Evolutionary conservation across 139 green algal genomes (phyloP).

Genomic region (Pycnococcus provasolii): DNA sequence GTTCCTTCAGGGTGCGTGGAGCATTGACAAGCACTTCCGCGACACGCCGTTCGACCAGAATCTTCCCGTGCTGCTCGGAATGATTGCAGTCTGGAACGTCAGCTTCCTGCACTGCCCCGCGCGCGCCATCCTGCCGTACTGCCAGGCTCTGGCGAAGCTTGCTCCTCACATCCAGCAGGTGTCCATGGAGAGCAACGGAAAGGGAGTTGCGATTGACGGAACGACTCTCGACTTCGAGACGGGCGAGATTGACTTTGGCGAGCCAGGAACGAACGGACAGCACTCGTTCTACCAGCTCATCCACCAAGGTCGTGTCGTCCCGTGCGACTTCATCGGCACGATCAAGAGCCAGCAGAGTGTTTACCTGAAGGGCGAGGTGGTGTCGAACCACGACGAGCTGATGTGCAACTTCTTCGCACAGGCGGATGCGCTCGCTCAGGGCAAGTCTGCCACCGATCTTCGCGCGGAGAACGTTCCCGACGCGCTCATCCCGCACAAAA

Average conservation of each 20-base stretch:
- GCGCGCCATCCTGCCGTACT: conserved; percentile 94
- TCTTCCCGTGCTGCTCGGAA: conserved; percentile 87
- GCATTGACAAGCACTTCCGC: conserved; percentile 70
- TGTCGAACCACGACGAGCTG: conserved; percentile 97
- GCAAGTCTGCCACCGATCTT: conserved; percentile 79
- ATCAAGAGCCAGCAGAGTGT: conserved; percentile 83
- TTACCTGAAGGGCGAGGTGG: conserved; percentile 81
- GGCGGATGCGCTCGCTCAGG: conserved; percentile 86
- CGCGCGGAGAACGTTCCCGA: conserved; percentile 71
- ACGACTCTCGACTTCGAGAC: conserved; percentile 65
- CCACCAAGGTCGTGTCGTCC: conserved; percentile 82
- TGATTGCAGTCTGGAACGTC: conserved; percentile 90
- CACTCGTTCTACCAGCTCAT: conserved; percentile 99
- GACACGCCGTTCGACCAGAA: conserved; percentile 77
- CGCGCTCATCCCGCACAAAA: conserved; percentile 85
- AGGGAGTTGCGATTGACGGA: conserved; percentile 89
- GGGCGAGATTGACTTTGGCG: conserved; percentile 96
- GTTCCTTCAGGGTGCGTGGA: conserved; percentile 65
- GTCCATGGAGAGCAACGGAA: conserved; percentile 97
- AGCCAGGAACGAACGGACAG: conserved; percentile 99
- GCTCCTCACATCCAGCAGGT: conserved; percentile 96
- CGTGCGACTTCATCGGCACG: conserved; percentile 96
- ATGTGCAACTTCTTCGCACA: conserved; percentile 99
- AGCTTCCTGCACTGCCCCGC: conserved; percentile 85
- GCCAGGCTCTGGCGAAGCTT: conserved; percentile 86